phyloP scores from a whole-genome alignment of 23 red algal species.

The Pyropia haitanensis region DNA sequence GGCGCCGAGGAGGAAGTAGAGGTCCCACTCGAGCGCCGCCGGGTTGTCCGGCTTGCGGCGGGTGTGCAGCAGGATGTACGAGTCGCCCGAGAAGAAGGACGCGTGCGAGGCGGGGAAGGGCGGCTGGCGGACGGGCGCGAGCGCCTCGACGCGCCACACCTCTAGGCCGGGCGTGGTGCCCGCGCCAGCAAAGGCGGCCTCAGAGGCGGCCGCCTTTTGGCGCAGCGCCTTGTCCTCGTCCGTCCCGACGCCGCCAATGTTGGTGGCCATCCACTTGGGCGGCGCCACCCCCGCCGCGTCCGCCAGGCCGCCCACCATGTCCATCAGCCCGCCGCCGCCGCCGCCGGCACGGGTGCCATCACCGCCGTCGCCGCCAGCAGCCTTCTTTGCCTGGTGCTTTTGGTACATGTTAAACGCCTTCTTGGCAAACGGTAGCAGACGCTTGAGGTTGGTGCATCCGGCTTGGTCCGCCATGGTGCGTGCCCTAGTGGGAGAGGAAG shows the following conservation, averaged over 20 bases:
- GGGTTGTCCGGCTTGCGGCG: conserved; percentile 1
- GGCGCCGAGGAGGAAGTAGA: conserved; percentile 57
- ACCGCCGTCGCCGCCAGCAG: not conserved
- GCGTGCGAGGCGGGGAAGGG: conserved; percentile 6
- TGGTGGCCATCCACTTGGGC: conserved; percentile 54
- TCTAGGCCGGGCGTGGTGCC: conserved; percentile 46
- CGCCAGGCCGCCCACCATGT: not conserved
- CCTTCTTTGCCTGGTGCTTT: not conserved
- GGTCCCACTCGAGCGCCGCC: conserved; percentile 35
- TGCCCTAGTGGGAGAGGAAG: no score
- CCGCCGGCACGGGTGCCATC: not conserved
- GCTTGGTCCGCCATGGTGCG: no score
- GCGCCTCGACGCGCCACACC: conserved; percentile 72
- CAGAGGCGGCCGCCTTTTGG: conserved; percentile 46
- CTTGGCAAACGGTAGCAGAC: conserved; percentile 8
- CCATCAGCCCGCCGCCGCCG: not conserved
- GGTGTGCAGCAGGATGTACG: conserved; percentile 60
- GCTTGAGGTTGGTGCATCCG: no score
- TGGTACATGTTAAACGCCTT: conserved; percentile 16
- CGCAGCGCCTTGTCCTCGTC: conserved; percentile 50
- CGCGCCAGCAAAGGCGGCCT: conserved; percentile 42
- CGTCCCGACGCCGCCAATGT: conserved; percentile 52
- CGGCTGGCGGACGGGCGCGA: conserved; percentile 27
- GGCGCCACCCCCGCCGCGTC: not conserved
- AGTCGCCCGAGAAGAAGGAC: conserved; percentile 48